These are phyloP conservation scores for Cytospora schulzeri DNA, from an alignment of 2,329 filamentous ascomycete genomes.

Conservation along the genomic window DNA sequence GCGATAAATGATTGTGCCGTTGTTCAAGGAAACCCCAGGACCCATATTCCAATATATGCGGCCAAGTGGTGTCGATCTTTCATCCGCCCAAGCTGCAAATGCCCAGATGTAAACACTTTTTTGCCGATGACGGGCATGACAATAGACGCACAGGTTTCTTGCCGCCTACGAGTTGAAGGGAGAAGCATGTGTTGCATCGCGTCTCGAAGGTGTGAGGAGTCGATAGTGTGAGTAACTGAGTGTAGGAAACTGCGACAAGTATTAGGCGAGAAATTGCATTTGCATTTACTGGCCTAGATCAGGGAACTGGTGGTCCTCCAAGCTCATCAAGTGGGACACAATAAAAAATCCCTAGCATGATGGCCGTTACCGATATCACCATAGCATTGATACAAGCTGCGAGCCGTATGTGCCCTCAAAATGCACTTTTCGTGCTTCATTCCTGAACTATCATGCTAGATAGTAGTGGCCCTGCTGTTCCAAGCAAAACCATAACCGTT, in stretches of 20 bases:
- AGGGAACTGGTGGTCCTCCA: not conserved
- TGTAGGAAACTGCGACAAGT: not conserved
- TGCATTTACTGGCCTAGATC: not conserved
- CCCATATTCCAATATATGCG: not conserved
- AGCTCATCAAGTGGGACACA: not conserved
- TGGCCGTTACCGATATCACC: slow-evolving; percentile 5
- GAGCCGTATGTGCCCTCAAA: slow-evolving; percentile 14
- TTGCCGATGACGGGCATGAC: not conserved
- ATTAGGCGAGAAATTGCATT: not conserved
- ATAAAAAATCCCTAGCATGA: slow-evolving; percentile 1
- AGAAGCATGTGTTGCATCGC: not conserved
- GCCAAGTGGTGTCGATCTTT: not conserved
- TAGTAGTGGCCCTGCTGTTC: slow-evolving; percentile 44
- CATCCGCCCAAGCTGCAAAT: not conserved
- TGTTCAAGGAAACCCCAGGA: not conserved
- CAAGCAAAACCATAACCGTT: slow-evolving; percentile 60
- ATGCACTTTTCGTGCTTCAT: slow-evolving; percentile 38
- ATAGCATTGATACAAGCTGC: slow-evolving; percentile 28
- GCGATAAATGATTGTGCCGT: not conserved
- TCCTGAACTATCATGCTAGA: slow-evolving; percentile 49
- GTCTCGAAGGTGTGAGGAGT: not conserved
- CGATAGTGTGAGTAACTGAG: not conserved
- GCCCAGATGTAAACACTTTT: not conserved
- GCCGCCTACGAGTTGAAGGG: not conserved
- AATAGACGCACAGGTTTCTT: not conserved